Evolutionary conservation across 164 flowering plant species (phyloP), one percentile per base, ranked within the genome.

Genomic region (Magnolia sinica): DNA sequence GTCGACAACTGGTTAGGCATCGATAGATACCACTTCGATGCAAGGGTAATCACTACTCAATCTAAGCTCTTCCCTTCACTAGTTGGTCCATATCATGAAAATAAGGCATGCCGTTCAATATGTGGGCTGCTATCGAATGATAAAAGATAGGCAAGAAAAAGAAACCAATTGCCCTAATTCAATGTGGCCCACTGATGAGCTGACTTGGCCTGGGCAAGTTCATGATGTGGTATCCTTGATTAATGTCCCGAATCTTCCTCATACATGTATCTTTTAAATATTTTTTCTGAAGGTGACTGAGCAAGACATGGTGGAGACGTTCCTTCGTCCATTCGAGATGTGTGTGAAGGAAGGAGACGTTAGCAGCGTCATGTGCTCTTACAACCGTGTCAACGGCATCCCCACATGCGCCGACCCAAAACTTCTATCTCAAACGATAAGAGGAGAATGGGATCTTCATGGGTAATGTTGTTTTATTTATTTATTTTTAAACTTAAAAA

Each of bases 331-430:
- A 8, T 92, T 92, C 78, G 74, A 85, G 81, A 86, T 83, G 52
- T 92, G 97, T 78, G 82, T 92, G 2, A 19, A 84, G 78, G 68
- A 89, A 74, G 95, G 89, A 55, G 74, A 74, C 78, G 97, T 92
- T 6, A 89, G 91, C 71, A 90, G 92, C 8, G 89, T 91, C 20
- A 92, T 91, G 95, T 92, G 95, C 72, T 91, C 92, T 45, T 92
- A 86, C 79, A 92, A 90, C 61, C 84, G 82, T 1, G 89, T 91
- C 16, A 92, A 92, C 81, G 93, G 95, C 2, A 86, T 91, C 29
- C 95, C 92, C 1, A 83, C 79, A 65, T 92, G 95, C 76, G 95
- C 95, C 2, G 87, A 92, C 71, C 73, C 66, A 31, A 80, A 89
- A 80, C 89, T 92, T 37, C 69, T 92, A 6, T 59, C 91, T 59